phyloP scores from a whole-genome alignment of 140 eudicot species.

The Cichorium intybus region DNA sequence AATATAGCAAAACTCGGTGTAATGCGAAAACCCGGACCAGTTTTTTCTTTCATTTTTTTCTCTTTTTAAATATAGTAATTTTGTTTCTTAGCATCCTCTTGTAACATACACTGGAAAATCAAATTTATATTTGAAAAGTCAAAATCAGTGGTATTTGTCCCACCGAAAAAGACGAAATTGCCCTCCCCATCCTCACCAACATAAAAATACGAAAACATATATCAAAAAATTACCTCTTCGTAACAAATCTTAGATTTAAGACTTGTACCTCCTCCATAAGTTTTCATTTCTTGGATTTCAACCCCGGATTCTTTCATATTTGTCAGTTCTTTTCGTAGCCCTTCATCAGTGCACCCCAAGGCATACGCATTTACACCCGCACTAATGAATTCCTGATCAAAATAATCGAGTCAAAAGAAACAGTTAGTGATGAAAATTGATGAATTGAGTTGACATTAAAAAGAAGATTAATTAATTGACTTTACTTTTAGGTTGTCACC shows the following conservation, averaged over 20 bases:
- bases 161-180: no score
- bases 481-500: conserved; percentile 85
- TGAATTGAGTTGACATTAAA: background rate
- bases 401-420: conserved; percentile 15
- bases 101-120: no score
- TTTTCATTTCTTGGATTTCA: conserved; percentile 73
- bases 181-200: no score
- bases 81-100: no score
- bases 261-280: conserved; percentile 70
- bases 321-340: conserved; percentile 73
- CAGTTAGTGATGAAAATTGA: background rate
- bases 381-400: conserved; percentile 75
- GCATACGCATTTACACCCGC: conserved; percentile 98
- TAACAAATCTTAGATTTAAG: conserved; percentile 69
- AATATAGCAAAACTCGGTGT: conserved; percentile 3
- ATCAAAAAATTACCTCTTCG: conserved; percentile 54
- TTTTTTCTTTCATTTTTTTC: no score
- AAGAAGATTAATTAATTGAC: conserved; percentile 8
- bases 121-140: no score
- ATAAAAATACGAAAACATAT: no score
- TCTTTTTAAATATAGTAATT: no score
- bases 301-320: conserved; percentile 76
- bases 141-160: no score
- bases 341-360: conserved; percentile 87
- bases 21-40: no score